Evolutionary conservation across 2,329 filamentous ascomycete genomes (phyloP).

Genomic region (Pleoardoris graminearum): DNA sequence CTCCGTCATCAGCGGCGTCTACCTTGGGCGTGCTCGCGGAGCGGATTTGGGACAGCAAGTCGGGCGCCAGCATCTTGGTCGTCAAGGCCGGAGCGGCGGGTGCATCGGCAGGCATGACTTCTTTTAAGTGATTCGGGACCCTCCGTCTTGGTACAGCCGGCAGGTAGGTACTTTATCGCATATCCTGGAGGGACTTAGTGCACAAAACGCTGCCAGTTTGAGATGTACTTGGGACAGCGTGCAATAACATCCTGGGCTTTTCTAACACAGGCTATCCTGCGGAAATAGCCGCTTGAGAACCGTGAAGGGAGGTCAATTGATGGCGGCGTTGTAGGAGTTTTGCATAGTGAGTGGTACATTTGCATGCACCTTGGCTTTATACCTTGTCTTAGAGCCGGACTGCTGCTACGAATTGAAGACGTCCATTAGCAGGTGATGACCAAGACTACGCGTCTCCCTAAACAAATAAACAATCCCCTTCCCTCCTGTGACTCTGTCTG

Average conservation of each 20-base stretch:
- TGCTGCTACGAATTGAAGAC: background rate
- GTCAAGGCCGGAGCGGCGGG: slow-evolving; percentile 59
- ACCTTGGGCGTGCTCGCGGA: slow-evolving; percentile 65
- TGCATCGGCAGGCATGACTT: background rate
- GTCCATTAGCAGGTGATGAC: background rate
- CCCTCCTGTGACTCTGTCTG: background rate
- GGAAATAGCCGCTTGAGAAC: too few species aligned
- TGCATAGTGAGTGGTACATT: background rate
- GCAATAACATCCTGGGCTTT: too few species aligned
- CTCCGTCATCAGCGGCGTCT: slow-evolving; percentile 34
- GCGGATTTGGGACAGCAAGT: slow-evolving; percentile 59
- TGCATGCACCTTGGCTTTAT: background rate
- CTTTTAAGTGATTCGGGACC: background rate
- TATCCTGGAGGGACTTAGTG: too few species aligned
- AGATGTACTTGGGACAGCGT: too few species aligned
- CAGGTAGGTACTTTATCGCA: too few species aligned
- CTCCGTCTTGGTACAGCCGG: too few species aligned
- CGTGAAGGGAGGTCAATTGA: too few species aligned
- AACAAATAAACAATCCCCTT: too few species aligned
- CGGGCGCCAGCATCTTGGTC: slow-evolving; percentile 71
- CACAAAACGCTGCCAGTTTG: too few species aligned
- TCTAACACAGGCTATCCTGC: too few species aligned
- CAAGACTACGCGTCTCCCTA: too few species aligned
- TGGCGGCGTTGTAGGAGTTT: background rate
- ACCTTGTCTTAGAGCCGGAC: background rate